These are phyloP conservation scores for Excoecaria cochinchinensis DNA, from an alignment of 345 rosid species.

Conservation along the genomic window DNA sequence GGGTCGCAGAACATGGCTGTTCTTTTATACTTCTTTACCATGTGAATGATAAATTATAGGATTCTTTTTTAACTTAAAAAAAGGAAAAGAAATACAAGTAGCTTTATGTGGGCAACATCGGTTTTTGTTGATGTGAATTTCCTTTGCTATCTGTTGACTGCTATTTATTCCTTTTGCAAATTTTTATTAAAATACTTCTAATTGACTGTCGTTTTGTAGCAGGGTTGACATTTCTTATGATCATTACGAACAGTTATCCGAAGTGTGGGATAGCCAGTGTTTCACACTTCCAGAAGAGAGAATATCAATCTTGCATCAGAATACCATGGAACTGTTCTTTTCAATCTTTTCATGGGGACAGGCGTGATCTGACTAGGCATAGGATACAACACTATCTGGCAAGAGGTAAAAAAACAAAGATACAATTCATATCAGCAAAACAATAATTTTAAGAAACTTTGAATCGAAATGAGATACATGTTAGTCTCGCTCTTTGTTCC, in stretches of 20 bases:
- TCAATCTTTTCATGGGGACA: constrained; percentile 15
- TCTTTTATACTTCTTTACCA: neutral
- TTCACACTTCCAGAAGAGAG: constrained; percentile 33
- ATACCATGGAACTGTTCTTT: constrained; percentile 25
- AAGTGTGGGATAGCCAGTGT: constrained; percentile 34
- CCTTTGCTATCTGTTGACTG: neutral
- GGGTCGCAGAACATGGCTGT: neutral
- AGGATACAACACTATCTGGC: constrained; percentile 10
- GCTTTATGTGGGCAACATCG: neutral
- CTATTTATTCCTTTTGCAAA: constrained; percentile 9
- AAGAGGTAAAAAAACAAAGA: constrained; percentile 16
- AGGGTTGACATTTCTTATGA: constrained; percentile 42
- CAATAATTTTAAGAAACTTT: neutral
- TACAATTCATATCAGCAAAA: neutral
- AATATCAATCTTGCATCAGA: constrained; percentile 15
- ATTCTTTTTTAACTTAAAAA: neutral
- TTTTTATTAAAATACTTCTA: constrained; percentile 3
- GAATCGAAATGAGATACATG: neutral
- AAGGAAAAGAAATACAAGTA: neutral
- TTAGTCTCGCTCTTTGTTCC: neutral
- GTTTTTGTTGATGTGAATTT: neutral
- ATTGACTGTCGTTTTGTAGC: constrained; percentile 6
- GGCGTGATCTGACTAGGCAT: constrained; percentile 4
- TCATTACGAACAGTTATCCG: constrained; percentile 16
- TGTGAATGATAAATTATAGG: neutral